Evolutionary conservation across 1,139 yeast species (phyloP).

Genomic region (Pichia sp.): DNA sequence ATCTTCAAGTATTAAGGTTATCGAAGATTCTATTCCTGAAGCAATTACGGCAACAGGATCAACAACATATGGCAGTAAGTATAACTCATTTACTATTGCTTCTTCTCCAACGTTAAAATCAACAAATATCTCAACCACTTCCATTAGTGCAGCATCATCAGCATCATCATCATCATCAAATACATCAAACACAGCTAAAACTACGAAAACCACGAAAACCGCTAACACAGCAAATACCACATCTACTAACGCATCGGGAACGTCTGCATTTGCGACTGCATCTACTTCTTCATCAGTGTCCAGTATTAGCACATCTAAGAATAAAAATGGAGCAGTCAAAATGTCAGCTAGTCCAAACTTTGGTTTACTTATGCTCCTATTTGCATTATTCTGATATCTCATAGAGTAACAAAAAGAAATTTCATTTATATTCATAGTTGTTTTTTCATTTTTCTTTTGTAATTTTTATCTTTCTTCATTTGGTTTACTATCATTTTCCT

Average conservation of each 20-base stretch:
- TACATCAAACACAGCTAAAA: neutral
- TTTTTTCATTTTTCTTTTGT: no score
- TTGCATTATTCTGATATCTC: constrained; percentile 5
- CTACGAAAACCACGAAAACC: neutral
- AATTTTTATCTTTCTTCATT: no score
- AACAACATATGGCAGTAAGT: constrained; percentile 4
- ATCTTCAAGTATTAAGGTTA: neutral
- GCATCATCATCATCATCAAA: neutral
- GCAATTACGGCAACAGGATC: constrained; percentile 7
- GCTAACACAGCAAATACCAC: neutral
- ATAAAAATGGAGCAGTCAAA: constrained; percentile 7
- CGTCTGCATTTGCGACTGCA: neutral
- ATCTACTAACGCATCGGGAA: neutral
- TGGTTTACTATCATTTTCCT: no score
- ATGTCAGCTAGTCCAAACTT: neutral
- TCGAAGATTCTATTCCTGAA: constrained; percentile 6
- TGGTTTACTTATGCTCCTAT: constrained; percentile 1
- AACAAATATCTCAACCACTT: neutral
- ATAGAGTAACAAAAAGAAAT: no score
- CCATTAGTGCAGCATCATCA: neutral
- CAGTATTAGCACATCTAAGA: neutral
- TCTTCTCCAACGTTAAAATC: constrained; percentile 2
- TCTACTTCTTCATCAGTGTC: neutral
- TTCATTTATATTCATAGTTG: no score
- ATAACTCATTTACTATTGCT: constrained; percentile 4